These are phyloP conservation scores for Phytopythium mirpurense DNA, from an alignment of 352 stramenopile genomes.

Conservation along the genomic window DNA sequence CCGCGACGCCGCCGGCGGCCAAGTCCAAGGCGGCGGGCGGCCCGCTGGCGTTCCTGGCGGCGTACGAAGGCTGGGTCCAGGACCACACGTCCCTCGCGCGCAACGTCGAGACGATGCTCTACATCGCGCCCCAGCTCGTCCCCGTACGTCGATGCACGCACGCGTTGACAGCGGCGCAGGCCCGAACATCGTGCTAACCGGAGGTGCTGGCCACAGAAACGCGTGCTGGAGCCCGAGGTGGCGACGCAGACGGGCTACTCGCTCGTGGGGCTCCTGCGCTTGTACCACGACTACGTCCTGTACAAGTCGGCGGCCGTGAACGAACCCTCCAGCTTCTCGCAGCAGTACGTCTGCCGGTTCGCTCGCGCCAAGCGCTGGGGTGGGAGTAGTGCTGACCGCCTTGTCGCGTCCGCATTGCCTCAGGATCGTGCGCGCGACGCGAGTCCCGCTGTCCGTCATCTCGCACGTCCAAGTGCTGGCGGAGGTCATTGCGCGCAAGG, in stretches of 20 bases:
- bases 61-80: constrained; percentile 69
- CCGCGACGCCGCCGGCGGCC: constrained; percentile 8
- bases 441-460: constrained; percentile 72
- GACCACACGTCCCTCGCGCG: constrained; percentile 53
- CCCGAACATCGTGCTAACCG: too few species aligned
- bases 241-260: constrained; percentile 76
- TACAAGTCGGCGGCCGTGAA: constrained; percentile 42
- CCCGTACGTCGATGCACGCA: constrained; percentile 27
- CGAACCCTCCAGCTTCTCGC: constrained; percentile 12
- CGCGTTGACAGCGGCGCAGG: too few species aligned
- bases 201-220: constrained; percentile 24
- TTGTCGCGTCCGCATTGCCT: background rate
- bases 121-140: constrained; percentile 73
- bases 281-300: constrained; percentile 83
- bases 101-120: constrained; percentile 75
- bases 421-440: constrained; percentile 52
- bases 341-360: constrained; percentile 21
- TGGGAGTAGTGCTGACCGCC: background rate
- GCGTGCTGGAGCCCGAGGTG: constrained; percentile 51
- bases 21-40: constrained; percentile 3
- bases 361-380: background rate
- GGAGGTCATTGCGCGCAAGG: constrained; percentile 68
- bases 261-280: constrained; percentile 60
- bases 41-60: constrained; percentile 15
- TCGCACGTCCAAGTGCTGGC: constrained; percentile 77